Evolutionary conservation across 1,139 yeast species (phyloP).

Genomic region (Suhomyces yuchorum): DNA sequence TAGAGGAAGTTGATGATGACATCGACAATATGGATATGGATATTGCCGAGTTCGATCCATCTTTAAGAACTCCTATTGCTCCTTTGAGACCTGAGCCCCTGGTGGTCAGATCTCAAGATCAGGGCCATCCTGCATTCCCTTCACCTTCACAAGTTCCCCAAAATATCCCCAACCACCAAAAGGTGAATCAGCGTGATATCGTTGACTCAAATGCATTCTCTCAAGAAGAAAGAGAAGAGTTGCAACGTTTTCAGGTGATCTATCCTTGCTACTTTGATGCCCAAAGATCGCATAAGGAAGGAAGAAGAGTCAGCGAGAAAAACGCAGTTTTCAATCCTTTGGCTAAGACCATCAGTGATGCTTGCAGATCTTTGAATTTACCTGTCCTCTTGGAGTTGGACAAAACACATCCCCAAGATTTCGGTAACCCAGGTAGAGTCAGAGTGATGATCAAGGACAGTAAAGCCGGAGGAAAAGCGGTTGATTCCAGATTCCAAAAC

Average conservation of each 20-base stretch:
- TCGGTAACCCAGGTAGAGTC: constrained; percentile 95
- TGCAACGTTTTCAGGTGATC: constrained; percentile 68
- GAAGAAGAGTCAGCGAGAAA: constrained; percentile 72
- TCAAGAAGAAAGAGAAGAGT: constrained; percentile 58
- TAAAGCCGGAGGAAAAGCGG: constrained; percentile 44
- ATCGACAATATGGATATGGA: constrained; percentile 93
- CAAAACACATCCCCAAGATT: constrained; percentile 93
- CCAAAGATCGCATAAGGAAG: constrained; percentile 73
- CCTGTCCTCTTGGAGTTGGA: constrained; percentile 72
- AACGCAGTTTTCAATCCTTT: constrained; percentile 84
- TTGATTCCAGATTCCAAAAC: constrained; percentile 44
- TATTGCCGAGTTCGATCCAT: constrained; percentile 86
- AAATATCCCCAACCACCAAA: constrained; percentile 8
- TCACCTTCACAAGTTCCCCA: constrained; percentile 26
- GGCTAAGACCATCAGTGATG: constrained; percentile 79
- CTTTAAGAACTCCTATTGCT: constrained; percentile 66
- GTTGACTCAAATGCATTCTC: constrained; percentile 42
- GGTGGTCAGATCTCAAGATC: constrained; percentile 66
- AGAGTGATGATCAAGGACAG: constrained; percentile 60
- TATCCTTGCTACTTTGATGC: constrained; percentile 94
- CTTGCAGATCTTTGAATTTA: constrained; percentile 48
- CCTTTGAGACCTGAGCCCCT: constrained; percentile 62
- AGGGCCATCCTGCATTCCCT: constrained; percentile 14
- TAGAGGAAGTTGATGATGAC: constrained; percentile 86
- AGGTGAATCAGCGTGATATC: constrained; percentile 25